Evolutionary conservation across 805 yeast species (phyloP).

Genomic region (Hanseniaspora thailandica): DNA sequence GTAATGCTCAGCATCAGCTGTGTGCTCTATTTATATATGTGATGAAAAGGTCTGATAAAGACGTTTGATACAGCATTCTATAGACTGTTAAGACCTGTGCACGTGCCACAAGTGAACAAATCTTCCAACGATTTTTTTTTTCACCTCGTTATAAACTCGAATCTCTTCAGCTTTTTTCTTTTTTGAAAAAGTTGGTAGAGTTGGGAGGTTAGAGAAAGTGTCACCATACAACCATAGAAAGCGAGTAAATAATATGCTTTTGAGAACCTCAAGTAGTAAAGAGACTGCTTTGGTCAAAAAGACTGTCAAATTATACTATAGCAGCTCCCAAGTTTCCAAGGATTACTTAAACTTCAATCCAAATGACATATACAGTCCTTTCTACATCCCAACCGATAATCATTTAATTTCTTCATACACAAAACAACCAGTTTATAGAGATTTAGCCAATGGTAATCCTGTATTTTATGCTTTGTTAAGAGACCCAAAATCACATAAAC

Average conservation of each 20-base stretch:
- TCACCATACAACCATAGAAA: no score
- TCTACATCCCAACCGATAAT: slow-evolving; percentile 9
- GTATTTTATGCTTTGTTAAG: neutral
- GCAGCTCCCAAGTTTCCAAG: neutral
- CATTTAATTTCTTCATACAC: slow-evolving; percentile 1
- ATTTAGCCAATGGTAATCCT: neutral
- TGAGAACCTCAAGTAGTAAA: neutral
- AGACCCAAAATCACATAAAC: neutral
- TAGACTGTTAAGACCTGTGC: no score
- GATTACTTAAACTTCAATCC: neutral
- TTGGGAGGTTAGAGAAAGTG: no score
- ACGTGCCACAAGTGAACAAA: neutral
- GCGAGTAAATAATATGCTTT: neutral
- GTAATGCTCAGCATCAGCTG: neutral
- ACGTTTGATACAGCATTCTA: no score
- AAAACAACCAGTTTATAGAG: neutral
- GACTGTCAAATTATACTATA: neutral
- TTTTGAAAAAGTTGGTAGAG: no score
- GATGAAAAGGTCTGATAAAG: no score
- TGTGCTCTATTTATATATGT: neutral
- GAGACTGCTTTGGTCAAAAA: neutral
- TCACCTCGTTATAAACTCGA: no score
- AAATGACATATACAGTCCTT: slow-evolving; percentile 6
- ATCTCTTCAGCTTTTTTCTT: neutral
- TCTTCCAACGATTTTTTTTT: neutral